Conservation (phyloP, 306 rosid species). For the Sophora flavescens region DNA sequence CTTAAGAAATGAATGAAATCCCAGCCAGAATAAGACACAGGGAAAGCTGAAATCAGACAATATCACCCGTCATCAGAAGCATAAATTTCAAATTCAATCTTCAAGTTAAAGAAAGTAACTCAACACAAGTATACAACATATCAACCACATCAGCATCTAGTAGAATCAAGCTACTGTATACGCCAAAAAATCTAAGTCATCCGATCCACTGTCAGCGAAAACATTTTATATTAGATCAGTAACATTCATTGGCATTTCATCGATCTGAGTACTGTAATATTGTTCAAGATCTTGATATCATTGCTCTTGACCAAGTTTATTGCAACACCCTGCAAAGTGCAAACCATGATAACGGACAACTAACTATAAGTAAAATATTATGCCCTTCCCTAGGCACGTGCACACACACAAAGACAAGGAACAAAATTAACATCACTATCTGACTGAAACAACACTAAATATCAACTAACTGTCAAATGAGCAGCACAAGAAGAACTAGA, state of each 20-base stretch:
- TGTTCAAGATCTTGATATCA: slow-evolving; percentile 96
- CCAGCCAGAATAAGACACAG: no score
- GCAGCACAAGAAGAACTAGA: no score
- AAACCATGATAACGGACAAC: slow-evolving; percentile 33
- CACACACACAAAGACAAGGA: no score
- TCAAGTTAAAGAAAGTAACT: slow-evolving; percentile 6
- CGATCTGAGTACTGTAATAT: slow-evolving; percentile 97
- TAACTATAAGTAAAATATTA: no score
- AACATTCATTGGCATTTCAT: slow-evolving; percentile 99
- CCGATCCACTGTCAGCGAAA: slow-evolving; percentile 9
- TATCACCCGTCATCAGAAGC: not conserved
- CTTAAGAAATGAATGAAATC: no score
- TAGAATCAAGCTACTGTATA: not conserved
- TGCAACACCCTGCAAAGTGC: slow-evolving; percentile 85
- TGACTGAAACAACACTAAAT: no score
- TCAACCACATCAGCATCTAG: not conserved
- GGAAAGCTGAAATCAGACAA: not conserved
- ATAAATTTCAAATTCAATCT: not conserved
- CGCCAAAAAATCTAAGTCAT: not conserved
- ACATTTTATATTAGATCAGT: slow-evolving; percentile 79
- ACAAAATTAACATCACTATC: no score
- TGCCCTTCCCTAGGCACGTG: no score
- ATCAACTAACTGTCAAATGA: no score
- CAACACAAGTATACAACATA: not conserved
- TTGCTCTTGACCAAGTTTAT: slow-evolving; percentile 96